phyloP scores from a whole-genome alignment of 148 eudicot genomes.

The Drosera capensis region DNA sequence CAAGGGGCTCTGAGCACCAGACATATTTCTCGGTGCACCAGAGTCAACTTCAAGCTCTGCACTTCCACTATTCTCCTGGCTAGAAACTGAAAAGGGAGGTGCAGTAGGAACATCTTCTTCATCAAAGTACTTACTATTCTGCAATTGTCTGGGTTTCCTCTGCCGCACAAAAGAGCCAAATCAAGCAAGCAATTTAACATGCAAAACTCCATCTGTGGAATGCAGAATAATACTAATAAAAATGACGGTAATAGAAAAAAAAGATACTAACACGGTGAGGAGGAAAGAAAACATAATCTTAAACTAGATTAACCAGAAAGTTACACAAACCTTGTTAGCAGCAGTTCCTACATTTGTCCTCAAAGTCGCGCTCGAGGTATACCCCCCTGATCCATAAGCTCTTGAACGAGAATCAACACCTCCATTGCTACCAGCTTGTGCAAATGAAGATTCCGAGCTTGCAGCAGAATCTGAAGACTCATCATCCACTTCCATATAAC shows the following conservation, averaged over 20 bases:
- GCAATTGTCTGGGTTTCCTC: constrained; percentile 6
- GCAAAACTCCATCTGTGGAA: no score
- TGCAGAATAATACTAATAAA: no score
- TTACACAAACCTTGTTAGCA: constrained; percentile 28
- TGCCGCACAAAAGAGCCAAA: constrained; percentile 10
- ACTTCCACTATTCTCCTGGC: constrained; percentile 21
- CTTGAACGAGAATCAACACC: constrained; percentile 21
- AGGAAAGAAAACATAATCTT: no score
- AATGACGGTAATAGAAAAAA: background rate
- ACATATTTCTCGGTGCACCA: constrained; percentile 8
- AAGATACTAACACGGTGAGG: no score
- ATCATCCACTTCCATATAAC: constrained; percentile 40
- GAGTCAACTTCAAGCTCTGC: constrained; percentile 6
- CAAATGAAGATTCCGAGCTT: constrained; percentile 56
- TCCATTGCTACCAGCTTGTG: constrained; percentile 32
- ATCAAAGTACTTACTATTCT: constrained; percentile 13
- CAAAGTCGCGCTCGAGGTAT: constrained; percentile 34
- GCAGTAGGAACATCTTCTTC: constrained; percentile 69
- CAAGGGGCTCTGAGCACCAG: constrained; percentile 12
- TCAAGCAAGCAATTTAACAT: no score
- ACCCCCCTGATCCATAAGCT: constrained; percentile 24
- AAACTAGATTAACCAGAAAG: no score
- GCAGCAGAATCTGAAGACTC: constrained; percentile 51
- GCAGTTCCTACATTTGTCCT: constrained; percentile 16
- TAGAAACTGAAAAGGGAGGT: constrained; percentile 45